Conservation (phyloP, 257 asterid species). For the Capsicum pubescens region DNA sequence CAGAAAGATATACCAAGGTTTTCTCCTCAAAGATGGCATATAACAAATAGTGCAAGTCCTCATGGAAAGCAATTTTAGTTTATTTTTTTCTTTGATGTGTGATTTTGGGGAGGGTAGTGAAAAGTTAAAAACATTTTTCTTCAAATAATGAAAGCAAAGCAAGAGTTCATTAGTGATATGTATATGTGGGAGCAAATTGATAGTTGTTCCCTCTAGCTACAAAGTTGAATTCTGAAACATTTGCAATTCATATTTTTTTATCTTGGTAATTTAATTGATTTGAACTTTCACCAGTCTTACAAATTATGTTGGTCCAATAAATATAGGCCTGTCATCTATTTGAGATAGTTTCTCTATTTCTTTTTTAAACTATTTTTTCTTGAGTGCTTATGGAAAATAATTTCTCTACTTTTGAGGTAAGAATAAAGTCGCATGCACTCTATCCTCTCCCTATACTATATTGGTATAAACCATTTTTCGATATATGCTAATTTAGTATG, state of each 20-base stretch:
- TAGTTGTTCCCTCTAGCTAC: not conserved
- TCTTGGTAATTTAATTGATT: constrained; percentile 22
- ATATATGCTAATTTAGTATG: no score
- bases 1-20: not conserved
- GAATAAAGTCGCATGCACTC: no score
- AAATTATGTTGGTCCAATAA: no score
- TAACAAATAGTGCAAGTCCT: constrained; percentile 9
- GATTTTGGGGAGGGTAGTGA: constrained; percentile 16
- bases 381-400: no score
- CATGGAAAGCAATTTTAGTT: constrained; percentile 29
- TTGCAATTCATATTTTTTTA: not conserved
- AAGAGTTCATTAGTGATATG: not conserved
- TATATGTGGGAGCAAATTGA: not conserved
- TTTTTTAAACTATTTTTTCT: no score
- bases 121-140: constrained; percentile 3
- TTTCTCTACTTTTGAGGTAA: no score
- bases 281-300: no score
- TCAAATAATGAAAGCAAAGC: constrained; percentile 27
- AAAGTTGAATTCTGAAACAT: constrained; percentile 7
- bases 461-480: no score
- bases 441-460: no score
- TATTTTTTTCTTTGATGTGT: constrained; percentile 6
- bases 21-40: constrained; percentile 3
- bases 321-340: no score
- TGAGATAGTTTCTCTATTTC: no score